Evolutionary conservation across 257 asterid species (phyloP), one percentile per base, ranked within the genome.

Genomic region (Asclepias syriaca): DNA sequence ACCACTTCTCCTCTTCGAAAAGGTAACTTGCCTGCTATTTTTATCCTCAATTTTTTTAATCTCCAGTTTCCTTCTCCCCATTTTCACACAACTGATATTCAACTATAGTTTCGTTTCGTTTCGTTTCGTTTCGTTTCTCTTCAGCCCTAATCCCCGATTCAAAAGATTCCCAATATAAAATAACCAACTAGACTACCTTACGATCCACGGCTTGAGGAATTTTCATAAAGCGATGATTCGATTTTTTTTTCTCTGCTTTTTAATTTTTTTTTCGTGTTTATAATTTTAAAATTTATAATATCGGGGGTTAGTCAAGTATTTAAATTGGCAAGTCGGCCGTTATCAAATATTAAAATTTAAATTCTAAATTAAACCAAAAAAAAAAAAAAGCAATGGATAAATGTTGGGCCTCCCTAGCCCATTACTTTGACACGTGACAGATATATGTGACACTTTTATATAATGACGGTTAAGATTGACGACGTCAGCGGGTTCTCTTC

Each of bases 51-150:
- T 69, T 69, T 67, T 67, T 70, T 61, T 75, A 9, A 75, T 75
- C 72, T 59, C 79, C 69, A 75, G 48, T 58, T 75, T 75, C 70
- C 59, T 58, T 39, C 79, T 56, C 64, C 79, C 79, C 79, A 75
- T 69, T 19, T 45, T 14, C 34, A 19, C 49, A 37, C 53, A 66
- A 66, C 67, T 18, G 67, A 27, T 8, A 19, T 34, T 3, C 1
- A 8, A 40, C 19, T 0, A 24, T 24, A 0, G 48, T 24, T 64
- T 9, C 27, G 48, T 24, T 64, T 9, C 39, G 39, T 34, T 34
- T 34, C 39, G 48, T 24, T 64, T 9, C 27, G 48, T 24, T 64
- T 9, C 39, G 39, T 34, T 34, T 34, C 39, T 34, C 50, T 9
- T 64, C 24, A 43, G 70, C 70, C 70, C 70, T 66, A 66, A 66